phyloP scores from a whole-genome alignment of 2,329 filamentous ascomycete species.

The Ophiostoma tasmaniense region DNA sequence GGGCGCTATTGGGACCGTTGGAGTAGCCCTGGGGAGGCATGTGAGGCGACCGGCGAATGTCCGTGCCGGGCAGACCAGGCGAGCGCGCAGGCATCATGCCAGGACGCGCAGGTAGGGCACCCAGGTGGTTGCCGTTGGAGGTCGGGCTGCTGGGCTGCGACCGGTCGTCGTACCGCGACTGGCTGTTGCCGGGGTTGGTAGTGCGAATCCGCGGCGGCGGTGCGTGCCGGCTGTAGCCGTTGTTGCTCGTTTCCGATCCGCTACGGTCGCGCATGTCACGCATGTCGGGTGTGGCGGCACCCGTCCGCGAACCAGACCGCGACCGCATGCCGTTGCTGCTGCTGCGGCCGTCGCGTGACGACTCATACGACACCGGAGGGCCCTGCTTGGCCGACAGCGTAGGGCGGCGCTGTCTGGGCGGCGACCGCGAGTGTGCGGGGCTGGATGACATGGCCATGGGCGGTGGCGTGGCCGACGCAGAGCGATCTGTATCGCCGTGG shows the following conservation, averaged over 20 bases:
- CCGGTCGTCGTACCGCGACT: conserved; percentile 27
- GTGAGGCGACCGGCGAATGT: conserved; percentile 40
- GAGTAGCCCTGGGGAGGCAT: conserved; percentile 38
- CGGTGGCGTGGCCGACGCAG: neutral
- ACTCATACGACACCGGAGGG: conserved; percentile 39
- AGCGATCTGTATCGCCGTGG: conserved; percentile 22
- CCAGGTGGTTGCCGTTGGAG: conserved; percentile 22
- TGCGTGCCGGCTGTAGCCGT: conserved; percentile 31
- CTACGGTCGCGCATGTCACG: conserved; percentile 41
- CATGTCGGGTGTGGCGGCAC: conserved; percentile 15
- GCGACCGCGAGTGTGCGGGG: conserved; percentile 25
- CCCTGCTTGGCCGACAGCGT: conserved; percentile 25
- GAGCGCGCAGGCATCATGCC: conserved; percentile 30
- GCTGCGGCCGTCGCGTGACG: conserved; percentile 28
- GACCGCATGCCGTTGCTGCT: conserved; percentile 20
- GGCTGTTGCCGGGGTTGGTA: conserved; percentile 20
- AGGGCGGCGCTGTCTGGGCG: neutral
- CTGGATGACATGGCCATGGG: conserved; percentile 21
- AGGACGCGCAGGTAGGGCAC: conserved; percentile 8
- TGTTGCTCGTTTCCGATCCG: conserved; percentile 45
- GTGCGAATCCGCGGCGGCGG: conserved; percentile 34
- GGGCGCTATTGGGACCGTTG: conserved; percentile 21
- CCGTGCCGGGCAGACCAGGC: conserved; percentile 40
- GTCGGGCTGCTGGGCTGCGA: conserved; percentile 25
- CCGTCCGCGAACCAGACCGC: conserved; percentile 22